These are phyloP conservation scores for Ustilago tritici DNA, from an alignment of 1,284 basidiomycete species.

Conservation along the genomic window DNA sequence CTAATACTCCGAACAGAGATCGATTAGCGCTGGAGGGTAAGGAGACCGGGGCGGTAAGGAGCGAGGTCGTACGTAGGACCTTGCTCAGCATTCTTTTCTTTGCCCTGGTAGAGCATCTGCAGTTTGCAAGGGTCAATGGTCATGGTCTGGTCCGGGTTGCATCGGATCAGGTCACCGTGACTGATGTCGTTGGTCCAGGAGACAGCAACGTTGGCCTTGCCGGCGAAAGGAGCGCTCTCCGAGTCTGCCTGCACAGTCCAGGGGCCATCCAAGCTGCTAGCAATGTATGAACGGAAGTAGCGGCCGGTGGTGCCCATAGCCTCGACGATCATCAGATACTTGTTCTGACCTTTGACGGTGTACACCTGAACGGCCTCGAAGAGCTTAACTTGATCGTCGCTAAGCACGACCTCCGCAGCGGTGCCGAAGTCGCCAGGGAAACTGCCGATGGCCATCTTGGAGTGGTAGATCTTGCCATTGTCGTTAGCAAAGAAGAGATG, in stretches of 20 bases:
- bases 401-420: constrained; percentile 27
- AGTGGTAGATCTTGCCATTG: constrained; percentile 41
- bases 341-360: constrained; percentile 31
- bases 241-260: constrained; percentile 31
- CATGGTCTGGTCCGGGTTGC: constrained; percentile 38
- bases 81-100: constrained; percentile 1
- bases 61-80: constrained; percentile 18
- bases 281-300: constrained; percentile 40
- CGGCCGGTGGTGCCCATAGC: constrained; percentile 23
- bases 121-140: constrained; percentile 33
- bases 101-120: constrained; percentile 38
- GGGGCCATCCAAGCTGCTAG: constrained; percentile 23
- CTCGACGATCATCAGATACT: constrained; percentile 45
- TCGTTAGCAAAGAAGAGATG: constrained; percentile 36
- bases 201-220: constrained; percentile 33
- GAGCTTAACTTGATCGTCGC: constrained; percentile 20
- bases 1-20: background rate
- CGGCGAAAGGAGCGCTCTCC: constrained; percentile 42
- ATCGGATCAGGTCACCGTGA: constrained; percentile 39
- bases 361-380: constrained; percentile 41
- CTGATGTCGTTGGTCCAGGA: constrained; percentile 42
- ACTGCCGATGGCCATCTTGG: constrained; percentile 28
- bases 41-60: constrained; percentile 41
- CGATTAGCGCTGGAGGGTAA: constrained; percentile 18
- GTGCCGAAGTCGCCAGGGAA: constrained; percentile 29